Conservation (phyloP, 1,284 basidiomycete genomes). For the Athelia sp. region DNA sequence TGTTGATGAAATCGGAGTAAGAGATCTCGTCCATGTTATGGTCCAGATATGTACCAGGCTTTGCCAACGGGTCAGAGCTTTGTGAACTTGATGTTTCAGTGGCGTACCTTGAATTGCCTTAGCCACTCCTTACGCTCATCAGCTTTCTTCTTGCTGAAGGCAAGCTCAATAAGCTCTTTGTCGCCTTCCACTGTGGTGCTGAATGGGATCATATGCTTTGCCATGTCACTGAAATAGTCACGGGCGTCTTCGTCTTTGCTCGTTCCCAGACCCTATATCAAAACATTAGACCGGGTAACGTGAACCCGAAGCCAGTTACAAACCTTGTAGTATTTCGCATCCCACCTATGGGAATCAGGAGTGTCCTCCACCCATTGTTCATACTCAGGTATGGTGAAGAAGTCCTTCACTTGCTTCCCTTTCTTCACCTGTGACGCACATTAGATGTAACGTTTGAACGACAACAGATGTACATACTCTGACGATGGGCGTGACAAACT, state of each 20-base stretch:
- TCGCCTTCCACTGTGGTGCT: conserved; percentile 80
- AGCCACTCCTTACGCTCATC: conserved; percentile 99
- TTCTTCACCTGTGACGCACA: conserved; percentile 59
- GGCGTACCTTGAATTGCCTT: conserved; percentile 80
- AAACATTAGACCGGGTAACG: conserved; percentile 2
- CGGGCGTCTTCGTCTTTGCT: conserved; percentile 86
- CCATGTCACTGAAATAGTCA: conserved; percentile 91
- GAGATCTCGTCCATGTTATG: conserved; percentile 87
- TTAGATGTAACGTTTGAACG: conserved; percentile 2
- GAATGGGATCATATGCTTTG: conserved; percentile 94
- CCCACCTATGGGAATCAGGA: conserved; percentile 82
- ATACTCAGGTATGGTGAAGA: conserved; percentile 98
- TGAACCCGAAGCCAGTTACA: conserved; percentile 11
- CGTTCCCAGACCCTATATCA: conserved; percentile 86
- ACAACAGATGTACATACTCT: conserved; percentile 53
- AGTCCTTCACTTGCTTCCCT: conserved; percentile 78
- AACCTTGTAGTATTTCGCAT: conserved; percentile 95
- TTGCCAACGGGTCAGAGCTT: conserved; percentile 5
- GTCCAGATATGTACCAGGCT: conserved; percentile 95
- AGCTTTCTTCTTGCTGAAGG: conserved; percentile 99
- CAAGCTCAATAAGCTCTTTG: conserved; percentile 89
- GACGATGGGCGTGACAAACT: conserved; percentile 99
- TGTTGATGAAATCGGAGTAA: conserved; percentile 96
- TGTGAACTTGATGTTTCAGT: neutral
- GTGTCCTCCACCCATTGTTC: conserved; percentile 88